These are phyloP conservation scores for Speleostelium caveatum DNA, from an alignment of 78 protist genomes.

Conservation along the genomic window DNA sequence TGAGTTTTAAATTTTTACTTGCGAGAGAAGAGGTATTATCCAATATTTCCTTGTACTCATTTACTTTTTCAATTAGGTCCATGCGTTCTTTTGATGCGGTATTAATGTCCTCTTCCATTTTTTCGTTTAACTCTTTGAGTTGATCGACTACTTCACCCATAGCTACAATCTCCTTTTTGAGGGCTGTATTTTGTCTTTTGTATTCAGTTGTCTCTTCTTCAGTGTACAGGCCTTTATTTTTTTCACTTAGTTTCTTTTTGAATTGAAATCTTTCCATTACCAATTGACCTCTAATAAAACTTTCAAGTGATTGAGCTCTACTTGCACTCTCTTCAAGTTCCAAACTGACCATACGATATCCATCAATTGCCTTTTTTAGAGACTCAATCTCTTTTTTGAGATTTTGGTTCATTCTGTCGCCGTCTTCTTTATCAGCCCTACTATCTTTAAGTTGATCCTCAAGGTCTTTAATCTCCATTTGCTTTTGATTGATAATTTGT, in stretches of 20 bases:
- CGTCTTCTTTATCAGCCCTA: neutral
- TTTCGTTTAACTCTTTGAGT: neutral
- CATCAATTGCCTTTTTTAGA: slow-evolving; percentile 20
- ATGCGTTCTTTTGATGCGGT: neutral
- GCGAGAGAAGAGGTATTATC: too few relatives aligned
- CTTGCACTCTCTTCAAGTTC: slow-evolving; percentile 42
- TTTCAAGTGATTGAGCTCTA: slow-evolving; percentile 30
- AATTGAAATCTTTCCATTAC: slow-evolving; percentile 19
- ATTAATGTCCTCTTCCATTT: neutral
- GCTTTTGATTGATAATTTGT: neutral
- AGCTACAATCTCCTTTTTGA: neutral
- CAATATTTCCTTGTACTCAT: neutral
- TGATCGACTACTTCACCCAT: neutral
- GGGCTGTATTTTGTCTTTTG: neutral
- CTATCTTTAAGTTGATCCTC: neutral
- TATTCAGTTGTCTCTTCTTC: neutral
- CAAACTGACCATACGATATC: neutral
- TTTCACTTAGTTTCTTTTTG: neutral
- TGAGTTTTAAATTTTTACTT: too few relatives aligned
- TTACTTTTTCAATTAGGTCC: neutral
- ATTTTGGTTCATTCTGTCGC: neutral
- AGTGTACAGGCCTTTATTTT: neutral
- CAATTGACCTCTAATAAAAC: slow-evolving; percentile 9
- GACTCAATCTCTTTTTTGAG: neutral
- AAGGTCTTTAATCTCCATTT: slow-evolving; percentile 11